Conservation (phyloP, 73 alveolate species). For the Breviolum minutum region DNA sequence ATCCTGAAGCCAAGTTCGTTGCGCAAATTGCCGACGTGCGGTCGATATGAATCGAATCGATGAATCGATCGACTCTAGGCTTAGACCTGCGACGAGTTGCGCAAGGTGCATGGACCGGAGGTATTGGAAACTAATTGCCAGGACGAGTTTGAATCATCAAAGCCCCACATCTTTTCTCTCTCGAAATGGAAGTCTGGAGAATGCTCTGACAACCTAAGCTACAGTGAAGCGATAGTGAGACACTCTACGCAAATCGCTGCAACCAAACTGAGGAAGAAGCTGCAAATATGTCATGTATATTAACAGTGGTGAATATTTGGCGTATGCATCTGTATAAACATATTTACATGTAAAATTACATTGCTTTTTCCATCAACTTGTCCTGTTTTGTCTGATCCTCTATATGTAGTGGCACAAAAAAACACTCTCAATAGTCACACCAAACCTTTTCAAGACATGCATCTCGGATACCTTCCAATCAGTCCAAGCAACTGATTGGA, state of each 20-base stretch:
- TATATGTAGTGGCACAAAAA: background rate
- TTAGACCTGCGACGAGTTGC: background rate
- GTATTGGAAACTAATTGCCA: background rate
- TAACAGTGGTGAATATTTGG: no score
- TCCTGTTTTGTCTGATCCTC: background rate
- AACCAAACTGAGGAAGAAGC: no score
- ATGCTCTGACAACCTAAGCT: background rate
- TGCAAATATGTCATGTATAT: no score
- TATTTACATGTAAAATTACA: no score
- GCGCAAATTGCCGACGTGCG: background rate
- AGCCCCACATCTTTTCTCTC: conserved; percentile 36
- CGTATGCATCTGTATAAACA: no score
- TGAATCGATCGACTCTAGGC: background rate
- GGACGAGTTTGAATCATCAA: background rate
- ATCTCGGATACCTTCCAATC: background rate
- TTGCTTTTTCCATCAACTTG: no score
- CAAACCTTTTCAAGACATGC: background rate
- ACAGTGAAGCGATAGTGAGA: no score
- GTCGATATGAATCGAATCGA: background rate
- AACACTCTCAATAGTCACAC: no score
- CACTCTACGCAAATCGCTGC: no score
- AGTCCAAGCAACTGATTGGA: background rate
- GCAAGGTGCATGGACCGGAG: background rate
- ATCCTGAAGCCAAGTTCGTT: background rate
- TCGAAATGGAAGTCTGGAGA: conserved; percentile 6